Percentiles rank a stretch among this genome's conserved stretches.
Evolutionary conservation across 495 filamentous ascomycete genomes (phyloP).

Genomic region (Aspergillus panamensis): DNA sequence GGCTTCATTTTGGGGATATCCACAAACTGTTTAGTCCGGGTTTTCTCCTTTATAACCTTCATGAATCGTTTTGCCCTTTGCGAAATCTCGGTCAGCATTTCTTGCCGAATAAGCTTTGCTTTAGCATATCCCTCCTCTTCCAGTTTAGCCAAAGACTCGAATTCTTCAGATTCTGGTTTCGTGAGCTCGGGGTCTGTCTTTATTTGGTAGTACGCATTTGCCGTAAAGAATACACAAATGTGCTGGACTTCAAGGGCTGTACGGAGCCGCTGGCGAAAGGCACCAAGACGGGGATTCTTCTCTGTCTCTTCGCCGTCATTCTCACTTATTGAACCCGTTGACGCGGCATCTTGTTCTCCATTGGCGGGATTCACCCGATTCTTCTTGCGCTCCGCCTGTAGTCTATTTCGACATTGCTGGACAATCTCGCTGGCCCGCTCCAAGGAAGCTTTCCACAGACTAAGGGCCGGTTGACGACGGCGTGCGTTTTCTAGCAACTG

Average conservation of each 20-base stretch:
- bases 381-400: conserved; percentile 49
- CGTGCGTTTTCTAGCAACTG: conserved; percentile 70
- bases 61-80: conserved; percentile 47
- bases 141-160: conserved; percentile 57
- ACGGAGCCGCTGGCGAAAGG: conserved; percentile 64
- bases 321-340: conserved; percentile 31
- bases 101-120: conserved; percentile 72
- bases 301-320: conserved; percentile 45
- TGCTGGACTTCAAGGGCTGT: conserved; percentile 76
- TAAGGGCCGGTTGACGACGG: conserved; percentile 54
- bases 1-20: conserved; percentile 58
- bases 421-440: conserved; percentile 55
- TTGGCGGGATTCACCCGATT: conserved; percentile 7
- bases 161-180: conserved; percentile 61
- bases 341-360: conserved; percentile 13
- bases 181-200: conserved; percentile 64
- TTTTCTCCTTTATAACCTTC: conserved; percentile 42
- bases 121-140: conserved; percentile 71
- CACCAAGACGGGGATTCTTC: conserved; percentile 49
- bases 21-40: conserved; percentile 51
- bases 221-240: conserved; percentile 77
- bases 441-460: conserved; percentile 62
- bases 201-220: conserved; percentile 77
- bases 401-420: conserved; percentile 57
- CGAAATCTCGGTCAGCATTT: conserved; percentile 60